Evolutionary conservation across 176 grass and related monocot genomes (phyloP).

Genomic region (Oryza officinalis): DNA sequence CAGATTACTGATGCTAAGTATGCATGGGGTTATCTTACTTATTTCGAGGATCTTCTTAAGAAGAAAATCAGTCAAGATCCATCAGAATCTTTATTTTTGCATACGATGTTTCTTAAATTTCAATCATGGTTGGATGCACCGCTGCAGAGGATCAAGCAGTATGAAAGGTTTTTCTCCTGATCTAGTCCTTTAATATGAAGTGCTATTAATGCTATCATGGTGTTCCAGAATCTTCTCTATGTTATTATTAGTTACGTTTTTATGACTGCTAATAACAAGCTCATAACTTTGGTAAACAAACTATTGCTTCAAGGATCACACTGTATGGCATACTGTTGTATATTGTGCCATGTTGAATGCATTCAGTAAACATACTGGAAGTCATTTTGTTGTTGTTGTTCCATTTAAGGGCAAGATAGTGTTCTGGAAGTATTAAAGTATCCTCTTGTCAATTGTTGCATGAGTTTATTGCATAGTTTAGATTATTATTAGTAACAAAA

Average conservation of each 20-base stretch:
- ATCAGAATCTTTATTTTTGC: conserved; percentile 49
- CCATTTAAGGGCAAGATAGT: background rate
- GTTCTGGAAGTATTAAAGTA: background rate
- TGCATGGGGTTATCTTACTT: conserved; percentile 61
- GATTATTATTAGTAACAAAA: background rate
- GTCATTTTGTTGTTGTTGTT: background rate
- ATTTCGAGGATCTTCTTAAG: conserved; percentile 48
- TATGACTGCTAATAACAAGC: background rate
- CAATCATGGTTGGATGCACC: conserved; percentile 51
- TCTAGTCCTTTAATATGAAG: background rate
- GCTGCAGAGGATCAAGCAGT: conserved; percentile 51
- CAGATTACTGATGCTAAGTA: conserved; percentile 70
- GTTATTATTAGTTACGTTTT: background rate
- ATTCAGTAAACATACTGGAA: background rate
- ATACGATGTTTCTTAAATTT: conserved; percentile 68
- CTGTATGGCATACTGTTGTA: background rate
- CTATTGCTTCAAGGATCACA: background rate
- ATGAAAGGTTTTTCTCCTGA: conserved; percentile 46
- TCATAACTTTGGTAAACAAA: background rate
- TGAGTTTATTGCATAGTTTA: background rate
- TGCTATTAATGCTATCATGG: background rate
- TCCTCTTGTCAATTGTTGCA: background rate
- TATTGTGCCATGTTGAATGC: too few species aligned
- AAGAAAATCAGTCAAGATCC: conserved; percentile 58
- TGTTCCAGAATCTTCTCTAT: background rate